Conservation (phyloP, 371 early-diverging fungal species). For the Mortierella sp. region DNA sequence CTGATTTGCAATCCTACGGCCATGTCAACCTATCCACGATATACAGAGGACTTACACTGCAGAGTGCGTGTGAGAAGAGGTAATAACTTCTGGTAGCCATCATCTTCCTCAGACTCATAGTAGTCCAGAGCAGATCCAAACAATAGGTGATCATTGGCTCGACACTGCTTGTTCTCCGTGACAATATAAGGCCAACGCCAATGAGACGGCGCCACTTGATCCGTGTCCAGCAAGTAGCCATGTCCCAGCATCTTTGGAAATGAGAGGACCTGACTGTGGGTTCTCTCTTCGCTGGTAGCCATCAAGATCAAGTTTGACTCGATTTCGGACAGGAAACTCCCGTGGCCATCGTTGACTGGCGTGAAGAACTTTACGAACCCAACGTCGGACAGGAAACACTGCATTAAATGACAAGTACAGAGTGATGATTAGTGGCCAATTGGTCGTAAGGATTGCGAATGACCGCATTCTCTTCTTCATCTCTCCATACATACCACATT, state of each 20-base stretch:
- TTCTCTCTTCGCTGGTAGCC: not conserved
- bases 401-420: too few species aligned
- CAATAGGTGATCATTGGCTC: too few species aligned
- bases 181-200: slow-evolving; percentile 50
- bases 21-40: too few species aligned
- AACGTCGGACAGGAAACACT: slow-evolving; percentile 27
- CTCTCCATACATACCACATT: slow-evolving; percentile 33
- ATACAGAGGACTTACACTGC: slow-evolving; percentile 14
- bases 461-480: too few species aligned
- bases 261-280: not conserved
- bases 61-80: slow-evolving; percentile 14
- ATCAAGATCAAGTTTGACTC: slow-evolving; percentile 13
- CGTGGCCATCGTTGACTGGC: slow-evolving; percentile 27
- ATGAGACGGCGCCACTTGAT: not conserved
- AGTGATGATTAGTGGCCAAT: too few species aligned
- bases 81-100: slow-evolving; percentile 13
- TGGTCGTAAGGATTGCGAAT: too few species aligned
- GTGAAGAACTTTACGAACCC: slow-evolving; percentile 50
- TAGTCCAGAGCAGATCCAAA: slow-evolving; percentile 4
- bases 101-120: slow-evolving; percentile 15
- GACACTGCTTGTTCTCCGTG: slow-evolving; percentile 5
- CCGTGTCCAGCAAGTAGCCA: slow-evolving; percentile 17
- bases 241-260: slow-evolving; percentile 32
- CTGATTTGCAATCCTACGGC: not conserved
- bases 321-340: slow-evolving; percentile 26